A percentile compares a stretch with the other conserved stretches of the same genome.
Conservation (phyloP, 768 basidiomycete genomes). For the Tylopilus sp. region DNA sequence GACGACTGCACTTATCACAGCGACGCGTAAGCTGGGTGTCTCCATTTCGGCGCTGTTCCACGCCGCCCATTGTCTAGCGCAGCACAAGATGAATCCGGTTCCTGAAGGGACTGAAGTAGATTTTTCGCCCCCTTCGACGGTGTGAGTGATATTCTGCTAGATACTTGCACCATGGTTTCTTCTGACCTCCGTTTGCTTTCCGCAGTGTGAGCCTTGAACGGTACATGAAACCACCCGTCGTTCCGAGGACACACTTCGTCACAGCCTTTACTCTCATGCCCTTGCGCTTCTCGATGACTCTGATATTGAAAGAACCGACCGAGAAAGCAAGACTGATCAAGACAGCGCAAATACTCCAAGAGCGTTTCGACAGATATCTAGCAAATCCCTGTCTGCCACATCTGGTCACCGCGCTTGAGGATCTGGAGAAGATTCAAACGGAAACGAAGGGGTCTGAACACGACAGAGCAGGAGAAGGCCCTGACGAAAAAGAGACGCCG, state of each 20-base stretch:
- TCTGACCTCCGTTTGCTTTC: neutral
- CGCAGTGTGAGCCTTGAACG: slow-evolving; percentile 18
- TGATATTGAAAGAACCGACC: slow-evolving; percentile 1
- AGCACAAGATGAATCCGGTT: slow-evolving; percentile 21
- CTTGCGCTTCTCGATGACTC: slow-evolving; percentile 16
- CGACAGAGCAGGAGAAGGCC: no score
- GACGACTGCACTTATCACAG: slow-evolving; percentile 9
- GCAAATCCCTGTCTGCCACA: slow-evolving; percentile 16
- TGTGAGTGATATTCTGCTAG: slow-evolving; percentile 5
- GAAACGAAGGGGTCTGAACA: no score
- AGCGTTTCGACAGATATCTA: slow-evolving; percentile 9
- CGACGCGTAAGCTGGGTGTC: slow-evolving; percentile 9
- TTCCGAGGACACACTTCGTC: slow-evolving; percentile 19
- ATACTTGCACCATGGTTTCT: no score
- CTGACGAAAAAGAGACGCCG: neutral
- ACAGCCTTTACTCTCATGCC: slow-evolving; percentile 15
- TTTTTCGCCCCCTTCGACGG: slow-evolving; percentile 7
- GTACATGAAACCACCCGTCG: slow-evolving; percentile 14
- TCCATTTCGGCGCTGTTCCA: slow-evolving; percentile 18
- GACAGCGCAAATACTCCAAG: slow-evolving; percentile 14
- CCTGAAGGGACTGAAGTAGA: slow-evolving; percentile 11
- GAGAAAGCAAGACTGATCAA: slow-evolving; percentile 12
- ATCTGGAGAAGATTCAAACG: no score
- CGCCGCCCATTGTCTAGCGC: slow-evolving; percentile 22
- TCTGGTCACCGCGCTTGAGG: neutral